phyloP scores from a whole-genome alignment of 2,329 filamentous ascomycete species.

The Zymoseptoria passerinii region DNA sequence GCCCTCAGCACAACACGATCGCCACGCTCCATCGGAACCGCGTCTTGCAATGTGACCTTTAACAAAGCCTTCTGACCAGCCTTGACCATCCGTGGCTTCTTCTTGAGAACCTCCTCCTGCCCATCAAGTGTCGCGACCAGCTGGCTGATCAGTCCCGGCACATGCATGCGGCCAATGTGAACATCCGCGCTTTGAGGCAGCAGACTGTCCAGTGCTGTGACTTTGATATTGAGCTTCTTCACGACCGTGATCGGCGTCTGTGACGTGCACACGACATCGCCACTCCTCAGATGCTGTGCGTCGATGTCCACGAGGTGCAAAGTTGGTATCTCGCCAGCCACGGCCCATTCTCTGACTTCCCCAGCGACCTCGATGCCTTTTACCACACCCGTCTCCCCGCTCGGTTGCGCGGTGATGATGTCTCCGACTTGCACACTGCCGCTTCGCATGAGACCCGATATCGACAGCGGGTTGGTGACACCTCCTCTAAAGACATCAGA shows the following conservation, averaged over 20 bases:
- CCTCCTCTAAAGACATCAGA: constrained; percentile 77
- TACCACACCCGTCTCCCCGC: constrained; percentile 69
- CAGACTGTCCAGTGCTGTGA: constrained; percentile 81
- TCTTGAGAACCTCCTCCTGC: constrained; percentile 67
- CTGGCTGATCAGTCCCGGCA: constrained; percentile 62
- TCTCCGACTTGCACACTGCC: constrained; percentile 82
- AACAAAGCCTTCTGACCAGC: constrained; percentile 69
- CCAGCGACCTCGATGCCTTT: constrained; percentile 73
- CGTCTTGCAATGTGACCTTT: constrained; percentile 50
- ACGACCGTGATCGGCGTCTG: constrained; percentile 58
- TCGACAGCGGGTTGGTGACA: constrained; percentile 69
- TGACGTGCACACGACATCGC: constrained; percentile 72
- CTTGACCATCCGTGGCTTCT: constrained; percentile 75
- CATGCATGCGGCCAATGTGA: constrained; percentile 74
- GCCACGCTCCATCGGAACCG: constrained; percentile 70
- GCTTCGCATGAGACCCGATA: constrained; percentile 77
- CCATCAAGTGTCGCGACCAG: constrained; percentile 66
- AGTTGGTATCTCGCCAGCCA: constrained; percentile 80
- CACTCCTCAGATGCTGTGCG: constrained; percentile 59
- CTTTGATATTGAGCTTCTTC: constrained; percentile 69
- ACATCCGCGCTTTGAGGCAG: constrained; percentile 86
- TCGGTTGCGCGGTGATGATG: constrained; percentile 67
- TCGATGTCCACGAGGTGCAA: constrained; percentile 84
- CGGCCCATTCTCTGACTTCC: constrained; percentile 72
- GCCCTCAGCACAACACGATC: constrained; percentile 73